phyloP scores from a whole-genome alignment of 805 yeast species.

The Wickerhamiella parazyma region DNA sequence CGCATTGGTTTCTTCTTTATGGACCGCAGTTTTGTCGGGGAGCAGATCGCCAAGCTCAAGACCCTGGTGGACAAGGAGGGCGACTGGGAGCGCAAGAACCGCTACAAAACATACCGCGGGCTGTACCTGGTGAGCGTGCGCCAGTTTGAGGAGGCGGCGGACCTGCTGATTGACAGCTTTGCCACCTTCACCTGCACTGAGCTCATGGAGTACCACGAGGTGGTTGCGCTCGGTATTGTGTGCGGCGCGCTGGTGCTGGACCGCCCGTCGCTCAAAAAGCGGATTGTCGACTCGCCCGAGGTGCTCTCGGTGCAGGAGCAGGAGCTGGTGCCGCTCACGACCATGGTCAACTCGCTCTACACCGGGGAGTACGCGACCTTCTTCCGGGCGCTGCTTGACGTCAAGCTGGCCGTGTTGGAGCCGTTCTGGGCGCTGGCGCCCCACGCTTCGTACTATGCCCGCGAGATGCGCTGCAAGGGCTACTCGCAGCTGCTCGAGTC shows the following conservation, averaged over 20 bases:
- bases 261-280: constrained; percentile 70
- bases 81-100: constrained; percentile 96
- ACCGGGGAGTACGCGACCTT: constrained; percentile 74
- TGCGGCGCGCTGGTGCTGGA: constrained; percentile 76
- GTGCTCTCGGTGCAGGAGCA: constrained; percentile 54
- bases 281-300: constrained; percentile 89
- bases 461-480: constrained; percentile 91
- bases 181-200: constrained; percentile 94
- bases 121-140: constrained; percentile 73
- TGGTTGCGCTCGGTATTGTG: constrained; percentile 75
- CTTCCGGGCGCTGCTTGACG: constrained; percentile 62
- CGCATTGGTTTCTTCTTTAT: constrained; percentile 83
- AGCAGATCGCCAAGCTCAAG: constrained; percentile 60
- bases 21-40: constrained; percentile 55
- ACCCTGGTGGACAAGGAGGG: constrained; percentile 87
- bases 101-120: constrained; percentile 85
- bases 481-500: constrained; percentile 89
- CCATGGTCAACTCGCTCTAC: constrained; percentile 74
- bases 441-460: constrained; percentile 71
- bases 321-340: constrained; percentile 63
- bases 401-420: constrained; percentile 57
- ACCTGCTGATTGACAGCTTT: constrained; percentile 72
- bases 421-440: constrained; percentile 53
- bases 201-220: constrained; percentile 73
- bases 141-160: constrained; percentile 74